Evolutionary conservation across 2,329 filamentous ascomycete species (phyloP).

Genomic region (Nemania sp.): DNA sequence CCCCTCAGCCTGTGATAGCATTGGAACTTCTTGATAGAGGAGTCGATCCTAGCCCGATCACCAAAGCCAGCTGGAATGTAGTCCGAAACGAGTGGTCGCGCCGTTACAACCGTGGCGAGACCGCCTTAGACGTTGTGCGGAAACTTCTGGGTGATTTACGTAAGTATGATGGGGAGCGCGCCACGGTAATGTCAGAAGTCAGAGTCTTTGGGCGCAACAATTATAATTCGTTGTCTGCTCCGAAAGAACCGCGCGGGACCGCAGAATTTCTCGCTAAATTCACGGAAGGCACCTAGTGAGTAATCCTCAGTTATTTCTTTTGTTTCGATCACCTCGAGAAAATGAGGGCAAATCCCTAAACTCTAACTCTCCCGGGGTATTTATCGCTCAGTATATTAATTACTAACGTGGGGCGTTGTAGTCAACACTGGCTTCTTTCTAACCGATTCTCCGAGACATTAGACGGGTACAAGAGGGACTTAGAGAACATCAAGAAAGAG

Average conservation of each 20-base stretch:
- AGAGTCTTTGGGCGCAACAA: not conserved
- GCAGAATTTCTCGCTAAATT: constrained; percentile 67
- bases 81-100: constrained; percentile 52
- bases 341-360: not conserved
- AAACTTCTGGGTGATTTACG: constrained; percentile 63
- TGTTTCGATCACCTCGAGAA: not conserved
- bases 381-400: not conserved
- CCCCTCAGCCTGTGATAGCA: constrained; percentile 60
- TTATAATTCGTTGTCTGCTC: constrained; percentile 18
- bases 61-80: constrained; percentile 53
- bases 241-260: constrained; percentile 51
- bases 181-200: constrained; percentile 46
- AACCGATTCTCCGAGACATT: constrained; percentile 53
- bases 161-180: constrained; percentile 56
- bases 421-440: constrained; percentile 64
- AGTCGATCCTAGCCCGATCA: constrained; percentile 73
- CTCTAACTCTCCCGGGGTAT: not conserved
- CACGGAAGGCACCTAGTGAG: constrained; percentile 65
- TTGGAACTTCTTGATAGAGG: constrained; percentile 71
- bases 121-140: constrained; percentile 71
- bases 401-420: constrained; percentile 12
- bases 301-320: not conserved
- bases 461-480: constrained; percentile 50
- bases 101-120: constrained; percentile 56
- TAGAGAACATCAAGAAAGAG: constrained; percentile 53